Evolutionary conservation across 2,329 filamentous ascomycete species (phyloP).

Genomic region (Fusarium nelsonii): DNA sequence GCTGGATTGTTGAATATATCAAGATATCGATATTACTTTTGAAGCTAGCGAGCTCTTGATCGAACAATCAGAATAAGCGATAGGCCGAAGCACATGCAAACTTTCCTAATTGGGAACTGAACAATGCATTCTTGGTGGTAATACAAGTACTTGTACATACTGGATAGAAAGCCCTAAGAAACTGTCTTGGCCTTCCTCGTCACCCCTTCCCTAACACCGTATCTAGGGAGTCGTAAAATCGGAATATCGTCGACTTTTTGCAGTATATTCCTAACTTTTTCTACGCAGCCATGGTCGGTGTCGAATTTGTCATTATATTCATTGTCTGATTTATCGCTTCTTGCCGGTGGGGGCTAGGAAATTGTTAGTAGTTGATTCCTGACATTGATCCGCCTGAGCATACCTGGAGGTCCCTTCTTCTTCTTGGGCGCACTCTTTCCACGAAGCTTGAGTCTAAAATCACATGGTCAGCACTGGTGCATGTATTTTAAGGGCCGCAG

Average conservation of each 20-base stretch:
- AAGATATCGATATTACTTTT: not conserved
- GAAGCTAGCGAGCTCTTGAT: not conserved
- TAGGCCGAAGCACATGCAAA: not conserved
- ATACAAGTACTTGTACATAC: slow-evolving; percentile 48
- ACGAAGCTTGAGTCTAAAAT: slow-evolving; percentile 74
- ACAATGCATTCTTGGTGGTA: slow-evolving; percentile 31
- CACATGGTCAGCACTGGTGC: slow-evolving; percentile 49
- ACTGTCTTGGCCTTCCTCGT: slow-evolving; percentile 8
- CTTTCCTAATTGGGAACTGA: slow-evolving; percentile 2
- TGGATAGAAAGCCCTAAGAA: slow-evolving; percentile 16
- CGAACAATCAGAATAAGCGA: not conserved
- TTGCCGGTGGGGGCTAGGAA: slow-evolving; percentile 48
- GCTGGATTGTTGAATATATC: not conserved
- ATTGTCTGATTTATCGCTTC: slow-evolving; percentile 47
- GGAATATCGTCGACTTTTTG: not conserved
- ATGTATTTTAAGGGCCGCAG: not conserved
- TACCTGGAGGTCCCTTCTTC: slow-evolving; percentile 71
- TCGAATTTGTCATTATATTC: slow-evolving; percentile 36
- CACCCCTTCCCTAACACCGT: slow-evolving; percentile 6
- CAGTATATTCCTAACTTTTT: not conserved
- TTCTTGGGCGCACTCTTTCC: slow-evolving; percentile 92
- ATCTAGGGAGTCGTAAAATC: not conserved
- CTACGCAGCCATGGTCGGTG: slow-evolving; percentile 4
- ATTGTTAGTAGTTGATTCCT: slow-evolving; percentile 25
- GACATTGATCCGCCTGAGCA: slow-evolving; percentile 10